phyloP scores from a whole-genome alignment of 2,329 filamentous ascomycete species.

The Ophiostoma sp. region DNA sequence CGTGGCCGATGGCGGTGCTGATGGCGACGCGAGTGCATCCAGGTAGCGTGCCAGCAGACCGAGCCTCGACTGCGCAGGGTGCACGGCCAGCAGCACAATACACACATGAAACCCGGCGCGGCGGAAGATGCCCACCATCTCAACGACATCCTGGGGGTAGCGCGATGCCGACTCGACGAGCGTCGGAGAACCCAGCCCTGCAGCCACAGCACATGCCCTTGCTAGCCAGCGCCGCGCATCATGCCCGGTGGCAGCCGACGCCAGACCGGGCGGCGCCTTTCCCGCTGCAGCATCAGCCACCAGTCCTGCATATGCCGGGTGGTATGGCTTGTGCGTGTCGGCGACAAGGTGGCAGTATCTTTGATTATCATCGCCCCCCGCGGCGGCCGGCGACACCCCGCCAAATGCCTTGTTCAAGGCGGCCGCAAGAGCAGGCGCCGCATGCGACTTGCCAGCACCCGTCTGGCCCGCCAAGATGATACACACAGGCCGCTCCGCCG shows the following conservation, averaged over 20 bases:
- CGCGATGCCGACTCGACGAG: conserved; percentile 45
- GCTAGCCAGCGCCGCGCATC: conserved; percentile 44
- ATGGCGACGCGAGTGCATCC: conserved; percentile 24
- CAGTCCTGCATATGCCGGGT: conserved; percentile 39
- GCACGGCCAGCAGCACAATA: conserved; percentile 42
- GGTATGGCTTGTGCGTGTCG: conserved; percentile 47
- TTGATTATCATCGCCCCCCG: neutral
- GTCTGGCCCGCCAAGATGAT: conserved; percentile 44
- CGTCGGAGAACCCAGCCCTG: conserved; percentile 31
- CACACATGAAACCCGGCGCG: conserved; percentile 36
- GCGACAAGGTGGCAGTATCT: conserved; percentile 42
- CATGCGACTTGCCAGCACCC: conserved; percentile 45
- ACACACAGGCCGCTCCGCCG: conserved; percentile 34
- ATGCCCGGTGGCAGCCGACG: conserved; percentile 38
- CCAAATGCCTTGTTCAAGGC: conserved; percentile 30
- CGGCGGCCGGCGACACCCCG: neutral
- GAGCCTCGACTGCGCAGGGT: conserved; percentile 39
- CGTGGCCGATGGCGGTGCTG: conserved; percentile 23
- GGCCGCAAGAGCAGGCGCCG: conserved; percentile 37
- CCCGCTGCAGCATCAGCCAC: conserved; percentile 27
- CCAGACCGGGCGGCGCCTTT: conserved; percentile 33
- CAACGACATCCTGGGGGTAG: conserved; percentile 39
- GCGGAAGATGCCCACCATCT: conserved; percentile 36
- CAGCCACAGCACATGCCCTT: conserved; percentile 37
- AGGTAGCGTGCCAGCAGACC: conserved; percentile 42